Conservation (phyloP, 2,329 filamentous ascomycete genomes). For the Penicillium sumatraense region DNA sequence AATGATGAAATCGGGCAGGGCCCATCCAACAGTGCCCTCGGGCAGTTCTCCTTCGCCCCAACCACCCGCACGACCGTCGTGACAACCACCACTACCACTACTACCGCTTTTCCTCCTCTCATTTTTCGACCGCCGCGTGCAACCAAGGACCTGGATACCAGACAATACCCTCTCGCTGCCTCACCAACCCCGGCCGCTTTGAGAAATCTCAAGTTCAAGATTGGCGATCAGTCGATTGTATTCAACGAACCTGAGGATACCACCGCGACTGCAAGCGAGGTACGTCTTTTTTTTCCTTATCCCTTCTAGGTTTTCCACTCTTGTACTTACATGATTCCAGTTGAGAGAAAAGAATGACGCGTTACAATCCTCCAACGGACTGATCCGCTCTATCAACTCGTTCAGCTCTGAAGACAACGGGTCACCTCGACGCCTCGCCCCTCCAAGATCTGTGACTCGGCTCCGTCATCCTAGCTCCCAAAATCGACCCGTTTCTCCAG, state of each 20-base stretch:
- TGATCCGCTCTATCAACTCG: slow-evolving; percentile 50
- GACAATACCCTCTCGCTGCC: slow-evolving; percentile 85
- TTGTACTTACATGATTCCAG: slow-evolving; percentile 34
- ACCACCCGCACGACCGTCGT: slow-evolving; percentile 70
- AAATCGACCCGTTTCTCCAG: slow-evolving; percentile 58
- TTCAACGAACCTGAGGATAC: slow-evolving; percentile 67
- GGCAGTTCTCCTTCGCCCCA: slow-evolving; percentile 65
- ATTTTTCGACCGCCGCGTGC: slow-evolving; percentile 74
- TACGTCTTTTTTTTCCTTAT: slow-evolving; percentile 36
- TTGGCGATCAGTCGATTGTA: slow-evolving; percentile 64
- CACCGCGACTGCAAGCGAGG: slow-evolving; percentile 57
- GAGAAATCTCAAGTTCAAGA: slow-evolving; percentile 74
- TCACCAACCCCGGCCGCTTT: slow-evolving; percentile 81
- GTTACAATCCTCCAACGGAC: slow-evolving; percentile 53
- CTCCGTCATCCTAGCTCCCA: slow-evolving; percentile 35
- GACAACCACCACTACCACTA: slow-evolving; percentile 90
- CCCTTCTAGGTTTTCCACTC: slow-evolving; percentile 1
- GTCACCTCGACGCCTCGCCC: slow-evolving; percentile 30
- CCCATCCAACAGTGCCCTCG: slow-evolving; percentile 51
- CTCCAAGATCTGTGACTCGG: slow-evolving; percentile 29
- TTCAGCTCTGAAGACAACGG: slow-evolving; percentile 47
- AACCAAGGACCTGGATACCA: slow-evolving; percentile 75
- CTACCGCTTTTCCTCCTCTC: slow-evolving; percentile 79
- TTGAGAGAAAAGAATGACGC: slow-evolving; percentile 50
- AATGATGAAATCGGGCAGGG: slow-evolving; percentile 25